Conservation (phyloP, 1,139 yeast genomes). For the Blastobotrys malaysiensis region DNA sequence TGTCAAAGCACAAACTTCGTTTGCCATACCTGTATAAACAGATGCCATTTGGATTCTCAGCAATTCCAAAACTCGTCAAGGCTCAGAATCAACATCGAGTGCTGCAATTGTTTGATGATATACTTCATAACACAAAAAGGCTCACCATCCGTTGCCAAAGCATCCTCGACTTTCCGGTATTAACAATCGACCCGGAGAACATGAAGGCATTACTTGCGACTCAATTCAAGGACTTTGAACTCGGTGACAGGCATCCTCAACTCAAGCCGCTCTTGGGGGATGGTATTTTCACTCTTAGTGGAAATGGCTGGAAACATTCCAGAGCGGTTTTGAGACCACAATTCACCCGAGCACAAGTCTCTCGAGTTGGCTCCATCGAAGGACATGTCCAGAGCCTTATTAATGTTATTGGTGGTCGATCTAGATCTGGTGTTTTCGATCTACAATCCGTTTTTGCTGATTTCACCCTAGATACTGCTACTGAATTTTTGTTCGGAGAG, state of each 20-base stretch:
- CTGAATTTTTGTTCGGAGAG: conserved; percentile 55
- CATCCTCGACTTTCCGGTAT: conserved; percentile 19
- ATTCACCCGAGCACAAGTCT: conserved; percentile 50
- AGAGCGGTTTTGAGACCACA: conserved; percentile 55
- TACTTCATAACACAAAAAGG: conserved; percentile 1
- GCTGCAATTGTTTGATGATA: conserved; percentile 5
- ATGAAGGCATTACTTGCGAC: conserved; percentile 34
- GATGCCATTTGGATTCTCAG: conserved; percentile 11
- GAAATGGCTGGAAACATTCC: conserved; percentile 51
- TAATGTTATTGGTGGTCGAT: conserved; percentile 10
- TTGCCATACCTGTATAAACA: conserved; percentile 26
- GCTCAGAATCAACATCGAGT: conserved; percentile 8
- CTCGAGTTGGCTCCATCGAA: conserved; percentile 44
- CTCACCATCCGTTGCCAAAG: conserved; percentile 17
- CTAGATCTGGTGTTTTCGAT: conserved; percentile 35
- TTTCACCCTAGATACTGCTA: conserved; percentile 53
- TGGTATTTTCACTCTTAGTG: conserved; percentile 53
- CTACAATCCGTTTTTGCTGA: conserved; percentile 46
- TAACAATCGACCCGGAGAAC: conserved; percentile 46
- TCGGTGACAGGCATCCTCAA: conserved; percentile 43
- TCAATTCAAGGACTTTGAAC: conserved; percentile 45
- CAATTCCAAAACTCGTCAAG: conserved; percentile 3
- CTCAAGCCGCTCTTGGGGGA: conserved; percentile 46
- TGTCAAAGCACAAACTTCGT: not conserved
- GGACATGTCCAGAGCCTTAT: conserved; percentile 40